Evolutionary conservation across 495 filamentous ascomycete genomes (phyloP).

Genomic region (Neurospora sp.): DNA sequence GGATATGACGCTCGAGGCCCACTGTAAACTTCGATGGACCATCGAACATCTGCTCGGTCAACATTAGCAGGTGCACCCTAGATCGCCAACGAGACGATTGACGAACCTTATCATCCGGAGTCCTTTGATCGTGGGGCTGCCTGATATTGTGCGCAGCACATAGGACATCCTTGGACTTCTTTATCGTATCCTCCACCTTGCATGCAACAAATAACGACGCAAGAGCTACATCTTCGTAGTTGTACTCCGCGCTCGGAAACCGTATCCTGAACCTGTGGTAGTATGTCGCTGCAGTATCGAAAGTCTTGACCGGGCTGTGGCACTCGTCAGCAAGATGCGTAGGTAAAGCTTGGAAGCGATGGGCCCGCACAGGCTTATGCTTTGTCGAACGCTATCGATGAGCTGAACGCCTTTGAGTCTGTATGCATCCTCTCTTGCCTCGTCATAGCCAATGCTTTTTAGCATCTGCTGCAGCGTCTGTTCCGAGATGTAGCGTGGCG

Average conservation of each 20-base stretch:
- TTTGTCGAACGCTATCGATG: constrained; percentile 68
- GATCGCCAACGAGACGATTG: not conserved
- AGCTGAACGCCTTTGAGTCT: constrained; percentile 69
- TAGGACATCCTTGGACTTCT: constrained; percentile 89
- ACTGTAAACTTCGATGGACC: constrained; percentile 64
- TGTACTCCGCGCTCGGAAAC: constrained; percentile 65
- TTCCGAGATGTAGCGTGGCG: constrained; percentile 32
- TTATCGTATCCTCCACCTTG: constrained; percentile 95
- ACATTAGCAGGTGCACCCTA: constrained; percentile 5
- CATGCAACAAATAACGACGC: constrained; percentile 85
- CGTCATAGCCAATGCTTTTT: constrained; percentile 27
- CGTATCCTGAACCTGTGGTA: constrained; percentile 83
- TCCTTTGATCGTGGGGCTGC: constrained; percentile 60
- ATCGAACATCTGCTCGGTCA: constrained; percentile 58
- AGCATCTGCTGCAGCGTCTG: constrained; percentile 28
- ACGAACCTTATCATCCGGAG: constrained; percentile 70
- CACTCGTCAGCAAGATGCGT: not conserved
- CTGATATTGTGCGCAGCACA: constrained; percentile 85
- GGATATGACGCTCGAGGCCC: constrained; percentile 81
- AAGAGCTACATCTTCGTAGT: constrained; percentile 64
- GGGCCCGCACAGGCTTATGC: constrained; percentile 56
- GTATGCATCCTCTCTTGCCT: constrained; percentile 51
- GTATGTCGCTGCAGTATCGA: constrained; percentile 71
- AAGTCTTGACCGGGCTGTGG: constrained; percentile 66
- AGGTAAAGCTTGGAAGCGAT: not conserved